Evolutionary conservation across 2,329 filamentous ascomycete species (phyloP).

Genomic region (Arthrocladium fulminans): DNA sequence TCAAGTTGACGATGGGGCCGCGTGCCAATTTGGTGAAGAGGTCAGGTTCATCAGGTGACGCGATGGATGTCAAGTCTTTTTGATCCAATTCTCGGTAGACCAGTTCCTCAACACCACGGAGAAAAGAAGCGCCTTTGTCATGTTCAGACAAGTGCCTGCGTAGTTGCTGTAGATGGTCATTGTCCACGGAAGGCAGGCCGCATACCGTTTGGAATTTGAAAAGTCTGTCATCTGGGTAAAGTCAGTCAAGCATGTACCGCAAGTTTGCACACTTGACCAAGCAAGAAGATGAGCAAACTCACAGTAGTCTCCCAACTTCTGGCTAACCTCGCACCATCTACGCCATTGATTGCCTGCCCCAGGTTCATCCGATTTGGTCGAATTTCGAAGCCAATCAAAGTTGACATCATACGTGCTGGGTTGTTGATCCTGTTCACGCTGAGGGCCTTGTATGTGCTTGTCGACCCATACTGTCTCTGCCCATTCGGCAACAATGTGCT

Average conservation of each 20-base stretch:
- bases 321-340: neutral
- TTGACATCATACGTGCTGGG: neutral
- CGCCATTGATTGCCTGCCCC: neutral
- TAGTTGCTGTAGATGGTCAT: neutral
- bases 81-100: neutral
- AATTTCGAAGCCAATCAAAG: neutral
- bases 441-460: neutral
- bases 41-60: neutral
- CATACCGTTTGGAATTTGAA: neutral
- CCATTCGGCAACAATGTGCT: neutral
- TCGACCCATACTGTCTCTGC: neutral
- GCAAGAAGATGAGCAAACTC: no score
- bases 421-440: neutral
- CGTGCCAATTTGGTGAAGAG: neutral
- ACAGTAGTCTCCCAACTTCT: constrained; percentile 4
- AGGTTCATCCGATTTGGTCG: neutral
- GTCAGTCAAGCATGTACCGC: neutral
- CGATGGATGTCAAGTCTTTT: constrained; percentile 3
- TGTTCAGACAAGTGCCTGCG: neutral
- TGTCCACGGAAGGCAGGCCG: neutral
- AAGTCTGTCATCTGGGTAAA: constrained; percentile 2
- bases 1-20: neutral
- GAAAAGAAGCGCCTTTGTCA: neutral
- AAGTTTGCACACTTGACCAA: neutral
- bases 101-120: neutral